Conservation (phyloP, 495 filamentous ascomycete genomes). For the Aspergillus olivimuriae region DNA sequence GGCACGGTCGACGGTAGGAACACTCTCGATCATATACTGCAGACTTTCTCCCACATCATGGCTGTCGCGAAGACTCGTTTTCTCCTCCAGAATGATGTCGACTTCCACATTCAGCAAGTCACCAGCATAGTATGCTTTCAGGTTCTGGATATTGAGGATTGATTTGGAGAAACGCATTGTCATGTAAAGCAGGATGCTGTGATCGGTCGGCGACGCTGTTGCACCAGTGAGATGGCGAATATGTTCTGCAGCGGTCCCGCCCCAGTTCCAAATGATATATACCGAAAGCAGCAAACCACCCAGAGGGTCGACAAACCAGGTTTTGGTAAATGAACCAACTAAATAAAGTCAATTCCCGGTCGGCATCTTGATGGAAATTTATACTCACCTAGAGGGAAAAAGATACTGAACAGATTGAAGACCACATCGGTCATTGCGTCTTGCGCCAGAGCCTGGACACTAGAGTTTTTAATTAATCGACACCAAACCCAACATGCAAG, state of each 20-base stretch:
- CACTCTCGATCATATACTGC: constrained; percentile 85
- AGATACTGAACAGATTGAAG: constrained; percentile 88
- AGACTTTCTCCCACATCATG: constrained; percentile 87
- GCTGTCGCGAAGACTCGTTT: constrained; percentile 70
- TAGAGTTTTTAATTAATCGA: constrained; percentile 79
- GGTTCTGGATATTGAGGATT: constrained; percentile 79
- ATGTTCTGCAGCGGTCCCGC: constrained; percentile 64
- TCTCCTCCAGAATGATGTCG: constrained; percentile 75
- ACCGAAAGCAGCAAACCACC: constrained; percentile 76
- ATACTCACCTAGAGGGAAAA: constrained; percentile 35
- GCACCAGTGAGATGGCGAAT: constrained; percentile 80
- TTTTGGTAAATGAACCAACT: constrained; percentile 68
- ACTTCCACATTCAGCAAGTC: constrained; percentile 87
- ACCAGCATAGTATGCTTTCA: constrained; percentile 84
- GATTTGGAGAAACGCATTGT: constrained; percentile 91
- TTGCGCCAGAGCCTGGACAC: constrained; percentile 75
- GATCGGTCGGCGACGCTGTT: constrained; percentile 70
- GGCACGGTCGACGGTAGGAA: constrained; percentile 64
- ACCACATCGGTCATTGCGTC: constrained; percentile 68
- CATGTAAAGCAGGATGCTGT: constrained; percentile 82
- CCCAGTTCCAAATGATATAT: constrained; percentile 85
- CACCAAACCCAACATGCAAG: constrained; percentile 85
- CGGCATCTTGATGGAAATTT: background rate
- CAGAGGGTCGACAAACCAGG: constrained; percentile 84
- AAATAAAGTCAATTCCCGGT: constrained; percentile 4